Conservation (phyloP, 306 rosid genomes). For the Inga oerstediana region DNA sequence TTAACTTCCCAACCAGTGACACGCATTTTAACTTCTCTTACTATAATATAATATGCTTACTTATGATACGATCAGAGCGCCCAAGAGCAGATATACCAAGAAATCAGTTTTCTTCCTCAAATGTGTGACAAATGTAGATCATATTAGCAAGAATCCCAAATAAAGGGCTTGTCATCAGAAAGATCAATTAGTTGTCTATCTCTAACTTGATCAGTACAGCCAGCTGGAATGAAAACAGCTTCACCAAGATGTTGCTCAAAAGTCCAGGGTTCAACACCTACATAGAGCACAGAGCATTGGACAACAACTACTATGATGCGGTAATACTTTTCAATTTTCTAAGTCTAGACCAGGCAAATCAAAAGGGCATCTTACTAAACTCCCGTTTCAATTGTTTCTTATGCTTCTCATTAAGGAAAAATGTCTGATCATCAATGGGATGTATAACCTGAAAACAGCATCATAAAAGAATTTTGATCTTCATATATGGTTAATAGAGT, state of each 20-base stretch:
- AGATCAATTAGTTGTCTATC: conserved; percentile 1
- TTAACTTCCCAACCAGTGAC: not conserved
- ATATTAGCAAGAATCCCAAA: conserved; percentile 15
- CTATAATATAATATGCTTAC: not conserved
- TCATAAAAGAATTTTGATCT: conserved; percentile 21
- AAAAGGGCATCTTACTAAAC: conserved; percentile 47
- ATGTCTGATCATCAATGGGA: conserved; percentile 76
- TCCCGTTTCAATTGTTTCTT: conserved; percentile 66
- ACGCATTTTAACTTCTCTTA: not conserved
- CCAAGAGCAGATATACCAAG: not conserved
- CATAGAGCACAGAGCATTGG: conserved; percentile 7
- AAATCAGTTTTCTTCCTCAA: no score
- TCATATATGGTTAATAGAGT: not conserved
- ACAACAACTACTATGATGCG: not conserved
- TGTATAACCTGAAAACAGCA: conserved; percentile 63
- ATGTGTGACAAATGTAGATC: no score
- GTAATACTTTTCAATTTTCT: conserved; percentile 1
- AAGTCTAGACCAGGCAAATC: conserved; percentile 10
- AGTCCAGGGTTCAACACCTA: conserved; percentile 83
- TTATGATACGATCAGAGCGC: not conserved
- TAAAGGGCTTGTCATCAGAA: conserved; percentile 5
- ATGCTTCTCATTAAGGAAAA: conserved; percentile 62
- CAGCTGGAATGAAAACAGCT: conserved; percentile 27
- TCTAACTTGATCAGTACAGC: no score
- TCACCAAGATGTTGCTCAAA: conserved; percentile 78